phyloP scores from a whole-genome alignment of 169 alveolate species.

The Hepatocystis sp. region DNA sequence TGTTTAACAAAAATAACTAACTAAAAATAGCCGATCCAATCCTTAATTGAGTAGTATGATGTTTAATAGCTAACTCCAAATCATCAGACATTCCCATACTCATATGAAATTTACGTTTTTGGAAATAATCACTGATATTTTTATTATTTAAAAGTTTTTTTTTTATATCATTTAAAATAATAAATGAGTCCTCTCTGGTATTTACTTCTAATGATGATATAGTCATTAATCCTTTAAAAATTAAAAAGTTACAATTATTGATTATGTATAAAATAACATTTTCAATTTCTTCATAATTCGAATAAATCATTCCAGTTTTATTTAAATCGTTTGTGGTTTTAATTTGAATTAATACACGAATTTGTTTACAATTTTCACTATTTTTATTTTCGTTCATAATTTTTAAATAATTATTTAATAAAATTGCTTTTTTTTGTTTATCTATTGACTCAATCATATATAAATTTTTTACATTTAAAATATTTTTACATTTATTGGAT shows the following conservation, averaged over 20 bases:
- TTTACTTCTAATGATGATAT: conserved; percentile 86
- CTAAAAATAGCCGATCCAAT: conserved; percentile 92
- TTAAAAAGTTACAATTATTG: conserved; percentile 83
- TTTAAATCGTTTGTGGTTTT: conserved; percentile 90
- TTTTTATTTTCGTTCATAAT: conserved; percentile 21
- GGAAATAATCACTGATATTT: conserved; percentile 72
- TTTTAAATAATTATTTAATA: conserved; percentile 81
- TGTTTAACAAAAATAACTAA: too few relatives aligned
- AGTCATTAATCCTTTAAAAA: conserved; percentile 95
- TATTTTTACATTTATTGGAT: conserved; percentile 92
- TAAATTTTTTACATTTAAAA: conserved; percentile 87
- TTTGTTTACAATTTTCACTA: conserved; percentile 33
- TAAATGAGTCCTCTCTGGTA: conserved; percentile 72
- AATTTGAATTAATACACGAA: conserved; percentile 86
- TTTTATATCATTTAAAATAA: conserved; percentile 82
- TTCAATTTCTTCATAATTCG: conserved; percentile 77
- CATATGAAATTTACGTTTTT: conserved; percentile 79
- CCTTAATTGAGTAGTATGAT: conserved; percentile 93
- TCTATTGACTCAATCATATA: conserved; percentile 93
- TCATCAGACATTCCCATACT: conserved; percentile 97
- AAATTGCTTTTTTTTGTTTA: conserved; percentile 88
- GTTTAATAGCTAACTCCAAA: conserved; percentile 91
- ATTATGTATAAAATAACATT: conserved; percentile 84
- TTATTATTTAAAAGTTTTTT: conserved; percentile 78
- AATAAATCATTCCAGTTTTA: conserved; percentile 89